Base-by-base conservation (phyloP, 23 red algal genomes). In the Gracilaria vermiculophylla region DNA sequence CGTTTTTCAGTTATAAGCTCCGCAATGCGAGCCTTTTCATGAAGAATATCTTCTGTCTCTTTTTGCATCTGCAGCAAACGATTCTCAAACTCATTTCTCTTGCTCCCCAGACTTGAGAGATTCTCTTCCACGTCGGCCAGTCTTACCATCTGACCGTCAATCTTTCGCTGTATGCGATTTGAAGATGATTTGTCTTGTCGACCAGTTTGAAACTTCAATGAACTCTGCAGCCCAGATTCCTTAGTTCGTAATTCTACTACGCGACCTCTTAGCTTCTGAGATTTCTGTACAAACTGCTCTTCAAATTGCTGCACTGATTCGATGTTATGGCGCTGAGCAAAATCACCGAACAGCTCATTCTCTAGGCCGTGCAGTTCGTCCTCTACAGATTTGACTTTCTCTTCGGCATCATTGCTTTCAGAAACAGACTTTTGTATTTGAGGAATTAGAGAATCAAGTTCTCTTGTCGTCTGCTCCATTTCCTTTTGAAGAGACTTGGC, bases 281-380 rank as follows among this genome's bases (percentile, higher is more conserved):
- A 82, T 83, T 87, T 85, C 69, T 74, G 70, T 6, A 94, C 76
- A 53, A 86, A 85, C 35, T 78, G 77, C 33, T 76, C 84, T 62
- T 95, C 93, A 72, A 89, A 95, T 70, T 88, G 84, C 23, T 81
- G 83, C 24, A 95, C 81, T 53, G 53, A 67, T 58, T 82, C 83
- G 8, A 85, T 37, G n/a, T 80, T 76, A 35, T 82, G 75, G 32
- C 86, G 83, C 27, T n/a, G 4, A n/a, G 75, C 61, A 81, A 95
- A 95, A 58, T 90, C 93, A 6, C 80, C 82, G 62, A 95, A 95
- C 14, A 89, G 31, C 45, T 83, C 81, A 65, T 82, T 83, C 78
- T 95, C 93, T 11, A 89, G 42, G 5, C 78, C 87, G 44, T 75
- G 84, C 21, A 95, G 50, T 24, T 77, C 52, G 5, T 48, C 52